A percentile compares a stretch with the other conserved stretches of the same genome.
phyloP scores from a whole-genome alignment of 2,329 filamentous ascomycete genomes.

The Cadophora sp. region DNA sequence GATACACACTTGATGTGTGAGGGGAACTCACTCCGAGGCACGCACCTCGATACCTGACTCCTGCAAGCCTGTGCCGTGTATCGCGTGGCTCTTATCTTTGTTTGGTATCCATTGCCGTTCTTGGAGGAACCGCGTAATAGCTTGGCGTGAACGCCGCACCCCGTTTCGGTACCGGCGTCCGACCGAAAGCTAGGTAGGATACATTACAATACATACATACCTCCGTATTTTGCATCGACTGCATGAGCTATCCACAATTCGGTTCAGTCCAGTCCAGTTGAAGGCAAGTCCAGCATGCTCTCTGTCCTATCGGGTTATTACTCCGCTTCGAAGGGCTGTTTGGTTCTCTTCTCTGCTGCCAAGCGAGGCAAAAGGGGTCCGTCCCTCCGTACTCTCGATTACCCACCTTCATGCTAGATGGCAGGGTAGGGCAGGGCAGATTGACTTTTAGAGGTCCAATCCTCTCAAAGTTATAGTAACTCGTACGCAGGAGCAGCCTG shows the following conservation, averaged over 20 bases:
- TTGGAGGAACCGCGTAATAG: not conserved
- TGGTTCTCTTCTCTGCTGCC: not conserved
- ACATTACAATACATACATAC: no score
- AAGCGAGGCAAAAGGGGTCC: not conserved
- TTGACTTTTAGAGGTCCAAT: no score
- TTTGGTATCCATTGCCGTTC: not conserved
- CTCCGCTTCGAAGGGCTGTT: not conserved
- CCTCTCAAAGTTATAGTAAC: no score
- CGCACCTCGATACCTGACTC: not conserved
- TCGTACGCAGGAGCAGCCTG: no score
- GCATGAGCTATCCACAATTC: not conserved
- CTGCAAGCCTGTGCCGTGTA: not conserved
- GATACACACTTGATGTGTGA: no score
- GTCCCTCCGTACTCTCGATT: no score
- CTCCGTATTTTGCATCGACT: not conserved
- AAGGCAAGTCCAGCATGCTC: not conserved
- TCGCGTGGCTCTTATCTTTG: not conserved
- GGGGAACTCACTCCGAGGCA: not conserved
- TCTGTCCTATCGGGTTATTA: not conserved
- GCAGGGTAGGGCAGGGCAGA: no score
- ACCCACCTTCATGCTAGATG: no score
- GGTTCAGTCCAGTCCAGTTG: not conserved
- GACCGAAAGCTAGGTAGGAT: not conserved
- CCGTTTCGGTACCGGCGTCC: not conserved
- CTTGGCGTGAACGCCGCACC: not conserved